Evolutionary conservation across 2,329 filamentous ascomycete species (phyloP).

Genomic region (Byssochlamys sp.): DNA sequence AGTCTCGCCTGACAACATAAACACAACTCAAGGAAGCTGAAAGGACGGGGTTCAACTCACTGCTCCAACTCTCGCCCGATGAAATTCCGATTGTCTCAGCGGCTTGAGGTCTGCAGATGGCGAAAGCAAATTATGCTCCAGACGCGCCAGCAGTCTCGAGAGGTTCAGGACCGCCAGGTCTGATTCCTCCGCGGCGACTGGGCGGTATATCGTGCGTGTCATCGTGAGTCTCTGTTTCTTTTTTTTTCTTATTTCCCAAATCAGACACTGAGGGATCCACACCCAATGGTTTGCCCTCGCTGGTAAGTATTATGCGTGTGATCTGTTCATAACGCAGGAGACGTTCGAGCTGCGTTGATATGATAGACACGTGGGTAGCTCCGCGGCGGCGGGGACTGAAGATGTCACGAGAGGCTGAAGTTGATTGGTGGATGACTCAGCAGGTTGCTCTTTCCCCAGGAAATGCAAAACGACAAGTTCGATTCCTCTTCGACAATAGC

Average conservation of each 20-base stretch:
- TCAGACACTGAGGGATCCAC: neutral
- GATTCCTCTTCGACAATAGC: too few species aligned
- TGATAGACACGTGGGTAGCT: neutral
- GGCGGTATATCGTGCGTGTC: neutral
- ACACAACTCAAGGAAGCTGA: neutral
- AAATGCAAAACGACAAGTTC: neutral
- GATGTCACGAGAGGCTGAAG: neutral
- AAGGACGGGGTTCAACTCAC: conserved; percentile 16
- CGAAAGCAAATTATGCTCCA: conserved; percentile 36
- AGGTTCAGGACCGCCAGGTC: conserved; percentile 20
- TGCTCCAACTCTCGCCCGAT: conserved; percentile 33
- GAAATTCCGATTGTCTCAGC: conserved; percentile 31
- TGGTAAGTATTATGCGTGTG: neutral
- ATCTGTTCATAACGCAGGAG: too few species aligned
- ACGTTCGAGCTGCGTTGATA: neutral
- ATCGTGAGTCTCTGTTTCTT: neutral
- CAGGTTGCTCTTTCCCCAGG: neutral
- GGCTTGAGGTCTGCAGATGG: conserved; percentile 26
- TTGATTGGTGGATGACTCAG: neutral
- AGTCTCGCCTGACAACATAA: neutral
- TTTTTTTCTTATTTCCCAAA: neutral
- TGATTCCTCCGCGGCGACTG: neutral
- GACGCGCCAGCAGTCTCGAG: conserved; percentile 32
- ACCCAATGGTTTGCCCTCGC: neutral
- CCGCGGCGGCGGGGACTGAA: neutral